These are phyloP conservation scores for Hymenoscyphus infarciens DNA, from an alignment of 2,329 filamentous ascomycete species.

Conservation along the genomic window DNA sequence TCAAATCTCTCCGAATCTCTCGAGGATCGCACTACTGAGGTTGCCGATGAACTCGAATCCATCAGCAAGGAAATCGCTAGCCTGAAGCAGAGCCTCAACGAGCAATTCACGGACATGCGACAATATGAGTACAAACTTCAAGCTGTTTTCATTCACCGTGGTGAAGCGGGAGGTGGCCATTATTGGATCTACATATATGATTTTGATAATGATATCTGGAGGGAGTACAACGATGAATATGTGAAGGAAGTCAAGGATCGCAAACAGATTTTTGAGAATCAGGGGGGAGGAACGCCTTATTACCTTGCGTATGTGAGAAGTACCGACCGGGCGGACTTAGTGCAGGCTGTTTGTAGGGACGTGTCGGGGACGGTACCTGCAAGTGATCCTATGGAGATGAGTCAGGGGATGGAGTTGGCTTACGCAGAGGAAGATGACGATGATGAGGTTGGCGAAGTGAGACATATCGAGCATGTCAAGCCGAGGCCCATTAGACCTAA, in stretches of 20 bases:
- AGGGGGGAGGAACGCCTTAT: constrained; percentile 74
- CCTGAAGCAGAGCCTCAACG: constrained; percentile 38
- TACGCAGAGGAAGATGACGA: constrained; percentile 17
- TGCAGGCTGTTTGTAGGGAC: constrained; percentile 53
- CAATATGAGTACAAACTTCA: constrained; percentile 77
- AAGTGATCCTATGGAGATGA: constrained; percentile 13
- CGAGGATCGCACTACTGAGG: constrained; percentile 42
- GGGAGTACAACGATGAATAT: constrained; percentile 87
- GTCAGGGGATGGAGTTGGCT: constrained; percentile 12
- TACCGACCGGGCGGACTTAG: constrained; percentile 54
- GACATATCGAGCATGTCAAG: constrained; percentile 25
- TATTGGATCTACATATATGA: constrained; percentile 91
- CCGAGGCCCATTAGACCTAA: constrained; percentile 28
- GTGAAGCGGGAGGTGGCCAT: constrained; percentile 70
- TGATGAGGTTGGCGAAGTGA: constrained; percentile 9
- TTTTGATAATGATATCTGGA: constrained; percentile 77
- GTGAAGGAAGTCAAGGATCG: constrained; percentile 67
- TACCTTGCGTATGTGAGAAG: constrained; percentile 81
- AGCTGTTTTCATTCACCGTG: constrained; percentile 88
- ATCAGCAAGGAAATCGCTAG: constrained; percentile 47
- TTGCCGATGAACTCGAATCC: constrained; percentile 44
- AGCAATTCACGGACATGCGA: constrained; percentile 60
- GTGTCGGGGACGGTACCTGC: constrained; percentile 22
- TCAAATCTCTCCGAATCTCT: constrained; percentile 41
- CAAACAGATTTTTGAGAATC: constrained; percentile 64